These are phyloP conservation scores for Malassezia brasiliensis DNA, from an alignment of 1,284 basidiomycete genomes.

Conservation along the genomic window DNA sequence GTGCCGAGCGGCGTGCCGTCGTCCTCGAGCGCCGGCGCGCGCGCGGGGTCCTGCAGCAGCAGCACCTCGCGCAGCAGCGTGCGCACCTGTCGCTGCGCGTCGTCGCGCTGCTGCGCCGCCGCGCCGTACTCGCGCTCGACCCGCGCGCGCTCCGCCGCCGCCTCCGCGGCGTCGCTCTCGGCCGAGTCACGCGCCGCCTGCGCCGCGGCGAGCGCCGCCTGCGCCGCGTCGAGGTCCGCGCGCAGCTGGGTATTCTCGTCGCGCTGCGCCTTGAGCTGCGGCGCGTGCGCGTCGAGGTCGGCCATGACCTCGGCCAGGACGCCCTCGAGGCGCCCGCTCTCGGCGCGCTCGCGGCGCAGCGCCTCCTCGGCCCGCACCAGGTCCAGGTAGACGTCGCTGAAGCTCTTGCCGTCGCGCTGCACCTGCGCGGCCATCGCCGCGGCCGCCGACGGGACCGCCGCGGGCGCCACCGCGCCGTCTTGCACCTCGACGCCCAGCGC, in stretches of 20 bases:
- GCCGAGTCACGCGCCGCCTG: slow-evolving; percentile 27
- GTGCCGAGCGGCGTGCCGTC: slow-evolving; percentile 35
- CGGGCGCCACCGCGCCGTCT: slow-evolving; percentile 13
- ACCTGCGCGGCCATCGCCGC: slow-evolving; percentile 53
- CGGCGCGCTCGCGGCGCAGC: slow-evolving; percentile 59
- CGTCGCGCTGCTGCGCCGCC: slow-evolving; percentile 60
- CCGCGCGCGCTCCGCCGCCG: slow-evolving; percentile 55
- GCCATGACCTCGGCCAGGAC: slow-evolving; percentile 41
- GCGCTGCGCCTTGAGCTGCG: slow-evolving; percentile 40
- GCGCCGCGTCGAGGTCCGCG: slow-evolving; percentile 28
- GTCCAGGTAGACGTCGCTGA: slow-evolving; percentile 81
- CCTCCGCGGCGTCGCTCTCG: slow-evolving; percentile 48
- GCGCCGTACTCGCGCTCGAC: slow-evolving; percentile 60
- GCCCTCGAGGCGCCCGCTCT: slow-evolving; percentile 29
- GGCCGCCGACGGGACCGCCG: slow-evolving; percentile 4
- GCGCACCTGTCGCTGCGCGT: slow-evolving; percentile 78
- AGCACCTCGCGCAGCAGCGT: slow-evolving; percentile 67
- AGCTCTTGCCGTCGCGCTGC: slow-evolving; percentile 68
- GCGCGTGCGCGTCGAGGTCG: slow-evolving; percentile 39
- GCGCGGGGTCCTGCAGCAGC: slow-evolving; percentile 67
- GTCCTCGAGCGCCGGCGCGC: slow-evolving; percentile 64
- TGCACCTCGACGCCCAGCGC: slow-evolving; percentile 33
- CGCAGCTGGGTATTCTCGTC: slow-evolving; percentile 37
- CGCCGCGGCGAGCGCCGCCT: slow-evolving; percentile 22
- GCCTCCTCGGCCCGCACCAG: slow-evolving; percentile 75